These are phyloP conservation scores for Rhodotorula kratochvilovae DNA, from an alignment of 768 basidiomycete species.

Conservation along the genomic window DNA sequence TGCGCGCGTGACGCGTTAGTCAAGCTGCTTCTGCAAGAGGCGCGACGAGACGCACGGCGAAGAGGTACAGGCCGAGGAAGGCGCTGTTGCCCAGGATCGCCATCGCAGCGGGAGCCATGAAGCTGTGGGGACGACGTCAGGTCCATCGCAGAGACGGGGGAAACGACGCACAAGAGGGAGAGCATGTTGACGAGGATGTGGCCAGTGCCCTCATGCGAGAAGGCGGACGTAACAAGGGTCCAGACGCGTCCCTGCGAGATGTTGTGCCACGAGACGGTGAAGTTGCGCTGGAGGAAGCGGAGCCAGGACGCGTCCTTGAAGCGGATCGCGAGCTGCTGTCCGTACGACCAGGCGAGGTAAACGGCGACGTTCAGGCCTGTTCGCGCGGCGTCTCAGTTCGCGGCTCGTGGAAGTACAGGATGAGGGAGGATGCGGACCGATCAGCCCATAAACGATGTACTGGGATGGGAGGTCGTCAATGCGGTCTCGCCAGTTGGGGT, in stretches of 20 bases:
- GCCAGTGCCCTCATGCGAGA: conserved; percentile 52
- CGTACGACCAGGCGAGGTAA: conserved; percentile 26
- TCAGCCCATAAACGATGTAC: conserved; percentile 9
- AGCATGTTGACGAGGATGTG: conserved; percentile 30
- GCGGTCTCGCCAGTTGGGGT: conserved; percentile 3
- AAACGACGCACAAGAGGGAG: conserved; percentile 1
- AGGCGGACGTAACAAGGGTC: conserved; percentile 66
- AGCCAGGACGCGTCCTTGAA: conserved; percentile 49
- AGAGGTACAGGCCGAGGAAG: conserved; percentile 53
- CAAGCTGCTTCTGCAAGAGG: no score
- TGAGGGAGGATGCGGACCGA: conserved; percentile 7
- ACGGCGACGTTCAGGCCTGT: conserved; percentile 23
- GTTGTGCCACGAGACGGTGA: conserved; percentile 61
- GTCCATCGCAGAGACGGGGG: conserved; percentile 51
- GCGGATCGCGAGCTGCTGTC: conserved; percentile 4
- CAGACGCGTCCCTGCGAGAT: conserved; percentile 66
- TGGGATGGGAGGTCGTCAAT: conserved; percentile 1
- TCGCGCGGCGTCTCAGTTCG: neutral
- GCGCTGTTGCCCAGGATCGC: conserved; percentile 58
- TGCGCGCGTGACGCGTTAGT: neutral
- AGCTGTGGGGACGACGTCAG: conserved; percentile 43
- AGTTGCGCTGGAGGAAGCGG: conserved; percentile 61
- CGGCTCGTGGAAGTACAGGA: neutral
- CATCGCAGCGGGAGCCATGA: conserved; percentile 66
- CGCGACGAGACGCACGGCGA: conserved; percentile 52